phyloP scores from a whole-genome alignment of 202 grass and related monocot genomes.

The Panicum hallii region DNA sequence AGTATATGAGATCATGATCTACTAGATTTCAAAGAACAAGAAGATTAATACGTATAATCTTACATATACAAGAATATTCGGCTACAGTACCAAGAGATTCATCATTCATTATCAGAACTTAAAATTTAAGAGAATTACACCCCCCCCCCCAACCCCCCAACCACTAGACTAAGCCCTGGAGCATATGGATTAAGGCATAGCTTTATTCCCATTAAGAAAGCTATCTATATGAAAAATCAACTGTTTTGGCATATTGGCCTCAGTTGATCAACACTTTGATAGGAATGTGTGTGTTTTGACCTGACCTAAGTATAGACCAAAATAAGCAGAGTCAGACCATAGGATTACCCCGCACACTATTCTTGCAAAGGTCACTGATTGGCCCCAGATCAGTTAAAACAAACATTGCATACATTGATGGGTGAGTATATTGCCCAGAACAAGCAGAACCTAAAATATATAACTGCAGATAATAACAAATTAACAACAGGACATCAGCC shows the following conservation, averaged over 20 bases:
- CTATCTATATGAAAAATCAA: no score
- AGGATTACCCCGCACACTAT: neutral
- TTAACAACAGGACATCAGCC: neutral
- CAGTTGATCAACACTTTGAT: neutral
- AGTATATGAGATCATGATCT: neutral
- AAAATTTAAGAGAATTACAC: neutral
- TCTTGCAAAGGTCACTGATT: neutral
- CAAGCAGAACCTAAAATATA: neutral
- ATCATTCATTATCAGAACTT: neutral
- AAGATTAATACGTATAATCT: neutral
- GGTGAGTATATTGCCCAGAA: neutral
- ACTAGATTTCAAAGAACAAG: neutral
- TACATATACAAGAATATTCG: neutral
- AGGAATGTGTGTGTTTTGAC: neutral
- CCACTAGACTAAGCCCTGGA: no score
- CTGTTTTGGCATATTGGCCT: no score
- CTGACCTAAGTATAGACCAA: neutral
- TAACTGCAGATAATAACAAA: neutral
- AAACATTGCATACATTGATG: neutral
- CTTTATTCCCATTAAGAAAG: no score
- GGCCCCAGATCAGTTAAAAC: neutral
- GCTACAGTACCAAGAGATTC: neutral
- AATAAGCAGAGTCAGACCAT: neutral
- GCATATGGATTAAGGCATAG: no score
- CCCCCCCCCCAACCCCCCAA: neutral